phyloP scores from a whole-genome alignment of 441 rosid genomes.

The Francoa sonchifolia region DNA sequence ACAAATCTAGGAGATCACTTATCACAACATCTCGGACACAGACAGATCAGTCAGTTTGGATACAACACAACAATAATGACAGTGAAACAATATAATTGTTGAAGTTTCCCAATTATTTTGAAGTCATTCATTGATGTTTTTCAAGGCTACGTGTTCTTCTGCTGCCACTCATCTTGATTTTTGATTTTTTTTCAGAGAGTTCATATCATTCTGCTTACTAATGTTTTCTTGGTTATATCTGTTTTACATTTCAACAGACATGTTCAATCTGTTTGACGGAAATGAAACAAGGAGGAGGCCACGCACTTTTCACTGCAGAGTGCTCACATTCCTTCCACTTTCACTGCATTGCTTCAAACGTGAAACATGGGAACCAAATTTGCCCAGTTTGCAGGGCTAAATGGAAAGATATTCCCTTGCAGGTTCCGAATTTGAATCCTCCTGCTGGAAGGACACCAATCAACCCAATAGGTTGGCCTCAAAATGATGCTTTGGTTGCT shows the following conservation, averaged over 20 bases:
- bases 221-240: conserved; percentile 8
- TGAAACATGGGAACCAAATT: conserved; percentile 58
- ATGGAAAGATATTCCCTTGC: conserved; percentile 61
- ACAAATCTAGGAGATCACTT: no score
- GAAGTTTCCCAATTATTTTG: no score
- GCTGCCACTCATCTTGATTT: no score
- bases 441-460: conserved; percentile 20
- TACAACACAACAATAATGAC: no score
- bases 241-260: conserved; percentile 47
- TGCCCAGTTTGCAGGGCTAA: conserved; percentile 66
- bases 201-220: conserved; percentile 5
- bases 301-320: conserved; percentile 70
- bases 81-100: no score
- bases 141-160: no score
- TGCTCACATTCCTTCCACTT: conserved; percentile 73
- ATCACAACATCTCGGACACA: no score
- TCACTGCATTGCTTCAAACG: conserved; percentile 56
- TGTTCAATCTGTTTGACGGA: conserved; percentile 56
- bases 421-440: conserved; percentile 21
- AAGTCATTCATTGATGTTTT: no score
- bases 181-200: not conserved
- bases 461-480: conserved; percentile 21
- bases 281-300: conserved; percentile 53
- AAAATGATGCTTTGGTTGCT: conserved; percentile 28
- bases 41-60: no score